A percentile compares a stretch with the other conserved stretches of the same genome.
Conservation (phyloP, 306 rosid genomes). For the Vicia sativa region DNA sequence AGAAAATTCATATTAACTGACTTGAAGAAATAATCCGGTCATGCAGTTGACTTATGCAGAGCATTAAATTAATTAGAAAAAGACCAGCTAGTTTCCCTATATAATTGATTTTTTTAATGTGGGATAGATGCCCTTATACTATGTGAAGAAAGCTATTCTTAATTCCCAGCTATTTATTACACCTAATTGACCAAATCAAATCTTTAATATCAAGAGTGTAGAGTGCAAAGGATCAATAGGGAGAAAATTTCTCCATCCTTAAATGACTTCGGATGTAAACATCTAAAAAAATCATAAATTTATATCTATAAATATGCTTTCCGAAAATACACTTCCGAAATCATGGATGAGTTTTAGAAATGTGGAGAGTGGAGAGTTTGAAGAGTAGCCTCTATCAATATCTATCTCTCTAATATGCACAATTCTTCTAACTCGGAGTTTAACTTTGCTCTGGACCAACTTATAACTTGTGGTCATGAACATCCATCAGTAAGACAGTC, state of each 20-base stretch:
- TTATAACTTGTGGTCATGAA: background rate
- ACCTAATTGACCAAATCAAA: background rate
- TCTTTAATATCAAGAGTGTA: background rate
- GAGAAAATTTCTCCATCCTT: background rate
- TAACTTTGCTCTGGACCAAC: background rate
- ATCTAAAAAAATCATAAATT: background rate
- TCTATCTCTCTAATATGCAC: background rate
- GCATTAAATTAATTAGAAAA: slow-evolving; percentile 1
- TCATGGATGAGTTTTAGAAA: background rate
- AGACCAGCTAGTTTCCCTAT: background rate
- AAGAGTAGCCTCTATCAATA: background rate
- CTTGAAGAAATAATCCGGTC: background rate
- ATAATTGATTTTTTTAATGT: background rate
- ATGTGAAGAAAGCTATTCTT: background rate
- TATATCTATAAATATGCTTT: too few species aligned
- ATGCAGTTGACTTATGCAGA: slow-evolving; percentile 17
- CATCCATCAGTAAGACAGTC: background rate
- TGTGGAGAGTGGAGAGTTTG: background rate
- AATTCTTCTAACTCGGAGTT: background rate
- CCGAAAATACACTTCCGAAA: background rate
- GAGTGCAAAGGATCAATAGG: background rate
- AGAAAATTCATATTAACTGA: background rate
- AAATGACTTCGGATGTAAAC: background rate
- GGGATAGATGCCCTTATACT: background rate
- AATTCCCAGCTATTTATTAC: background rate